These are phyloP conservation scores for Trypanosomatidae sp. DNA, from an alignment of 208 protist genomes.

Conservation along the genomic window DNA sequence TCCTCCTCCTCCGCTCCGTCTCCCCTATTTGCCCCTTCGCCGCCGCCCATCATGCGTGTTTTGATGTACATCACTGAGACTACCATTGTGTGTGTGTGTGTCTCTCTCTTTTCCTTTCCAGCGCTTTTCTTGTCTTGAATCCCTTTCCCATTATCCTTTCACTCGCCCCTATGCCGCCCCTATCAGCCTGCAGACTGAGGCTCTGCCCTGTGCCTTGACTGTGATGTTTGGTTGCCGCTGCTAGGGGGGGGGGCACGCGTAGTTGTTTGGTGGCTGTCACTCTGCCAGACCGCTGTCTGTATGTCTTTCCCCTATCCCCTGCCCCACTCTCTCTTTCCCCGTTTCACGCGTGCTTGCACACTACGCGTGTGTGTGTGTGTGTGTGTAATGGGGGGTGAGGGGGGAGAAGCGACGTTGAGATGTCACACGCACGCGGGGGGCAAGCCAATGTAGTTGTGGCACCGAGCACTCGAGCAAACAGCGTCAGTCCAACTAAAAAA, in stretches of 20 bases:
- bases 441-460: background rate
- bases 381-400: background rate
- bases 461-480: background rate
- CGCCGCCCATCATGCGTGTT: background rate
- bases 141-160: background rate
- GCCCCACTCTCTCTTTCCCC: background rate
- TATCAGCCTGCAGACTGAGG: too few species aligned
- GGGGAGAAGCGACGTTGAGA: background rate
- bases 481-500: background rate
- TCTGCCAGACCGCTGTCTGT: too few species aligned
- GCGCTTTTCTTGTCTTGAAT: background rate
- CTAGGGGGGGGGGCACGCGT: too few species aligned
- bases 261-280: too few species aligned
- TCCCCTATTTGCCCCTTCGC: too few species aligned
- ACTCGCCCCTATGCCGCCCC: too few species aligned
- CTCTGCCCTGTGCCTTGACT: too few species aligned
- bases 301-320: too few species aligned
- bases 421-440: background rate
- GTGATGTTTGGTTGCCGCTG: too few species aligned
- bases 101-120: background rate
- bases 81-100: background rate
- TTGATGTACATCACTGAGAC: constrained; percentile 8
- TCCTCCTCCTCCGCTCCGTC: background rate
- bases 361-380: background rate
- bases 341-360: background rate